These are phyloP conservation scores for Centaurea solstitialis DNA, from an alignment of 129 eudicot species.

Conservation along the genomic window DNA sequence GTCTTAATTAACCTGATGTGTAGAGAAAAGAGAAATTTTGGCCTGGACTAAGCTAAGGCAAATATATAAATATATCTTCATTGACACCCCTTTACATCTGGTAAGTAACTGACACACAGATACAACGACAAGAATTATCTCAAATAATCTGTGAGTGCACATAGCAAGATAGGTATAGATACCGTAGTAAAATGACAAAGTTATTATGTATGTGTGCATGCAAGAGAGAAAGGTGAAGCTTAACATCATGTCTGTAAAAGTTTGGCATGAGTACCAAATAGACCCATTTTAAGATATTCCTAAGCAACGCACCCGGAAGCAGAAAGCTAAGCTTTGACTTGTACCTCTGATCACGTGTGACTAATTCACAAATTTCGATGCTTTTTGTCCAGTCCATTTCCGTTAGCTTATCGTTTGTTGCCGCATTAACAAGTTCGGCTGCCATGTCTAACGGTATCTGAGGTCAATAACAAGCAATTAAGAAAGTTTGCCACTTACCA, in stretches of 20 bases:
- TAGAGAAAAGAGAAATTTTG: background rate
- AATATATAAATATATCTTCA: background rate
- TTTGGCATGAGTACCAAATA: background rate
- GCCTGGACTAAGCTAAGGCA: background rate
- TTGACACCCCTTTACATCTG: background rate
- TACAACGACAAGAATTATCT: background rate
- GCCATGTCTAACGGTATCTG: slow-evolving; percentile 61
- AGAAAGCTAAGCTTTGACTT: background rate
- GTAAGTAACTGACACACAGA: background rate
- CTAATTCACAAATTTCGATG: slow-evolving; percentile 87
- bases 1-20: too few species aligned
- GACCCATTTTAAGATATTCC: background rate
- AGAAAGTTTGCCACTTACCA: background rate
- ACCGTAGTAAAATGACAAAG: background rate
- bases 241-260: background rate
- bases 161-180: slow-evolving; percentile 1
- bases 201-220: background rate
- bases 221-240: background rate
- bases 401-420: slow-evolving; percentile 78
- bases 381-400: slow-evolving; percentile 92
- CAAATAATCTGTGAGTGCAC: background rate
- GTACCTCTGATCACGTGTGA: slow-evolving; percentile 83
- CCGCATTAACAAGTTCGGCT: slow-evolving; percentile 78
- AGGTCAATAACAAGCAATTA: slow-evolving; percentile 9
- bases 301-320: background rate